phyloP scores from a whole-genome alignment of 495 filamentous ascomycete species.

The Apodospora peruviana region DNA sequence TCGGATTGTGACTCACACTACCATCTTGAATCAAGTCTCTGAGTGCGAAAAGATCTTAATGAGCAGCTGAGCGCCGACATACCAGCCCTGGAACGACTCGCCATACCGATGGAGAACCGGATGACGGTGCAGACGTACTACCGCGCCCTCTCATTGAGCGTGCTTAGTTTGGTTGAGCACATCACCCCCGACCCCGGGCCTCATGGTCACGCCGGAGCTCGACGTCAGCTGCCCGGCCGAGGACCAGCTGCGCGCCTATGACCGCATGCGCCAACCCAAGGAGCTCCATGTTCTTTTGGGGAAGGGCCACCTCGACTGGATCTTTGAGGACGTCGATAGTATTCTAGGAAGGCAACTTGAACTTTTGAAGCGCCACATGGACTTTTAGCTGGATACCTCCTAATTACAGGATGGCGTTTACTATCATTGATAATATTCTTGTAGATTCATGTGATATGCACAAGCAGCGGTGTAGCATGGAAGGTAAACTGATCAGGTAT shows the following conservation, averaged over 20 bases:
- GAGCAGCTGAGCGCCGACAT: background rate
- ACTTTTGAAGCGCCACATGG: background rate
- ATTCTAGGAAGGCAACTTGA: background rate
- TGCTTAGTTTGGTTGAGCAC: background rate
- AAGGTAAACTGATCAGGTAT: no score
- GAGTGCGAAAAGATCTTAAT: no score
- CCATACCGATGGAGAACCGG: background rate
- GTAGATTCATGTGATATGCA: no score
- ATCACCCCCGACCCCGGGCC: background rate
- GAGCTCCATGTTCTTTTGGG: background rate
- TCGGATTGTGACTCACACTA: no score
- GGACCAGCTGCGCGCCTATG: background rate
- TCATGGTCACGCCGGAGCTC: background rate
- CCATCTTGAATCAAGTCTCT: no score
- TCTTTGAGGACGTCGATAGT: background rate
- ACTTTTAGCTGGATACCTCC: background rate
- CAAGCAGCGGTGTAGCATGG: no score
- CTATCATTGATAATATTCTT: no score
- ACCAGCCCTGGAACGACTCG: background rate
- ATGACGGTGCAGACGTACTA: conserved; percentile 1
- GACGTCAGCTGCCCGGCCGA: background rate
- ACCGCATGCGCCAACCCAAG: background rate
- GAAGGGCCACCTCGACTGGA: background rate
- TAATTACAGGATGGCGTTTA: no score
- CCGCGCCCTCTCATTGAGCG: background rate